Base-by-base conservation (phyloP, 208 protist genomes). In the Crithidia thermophila region DNA sequence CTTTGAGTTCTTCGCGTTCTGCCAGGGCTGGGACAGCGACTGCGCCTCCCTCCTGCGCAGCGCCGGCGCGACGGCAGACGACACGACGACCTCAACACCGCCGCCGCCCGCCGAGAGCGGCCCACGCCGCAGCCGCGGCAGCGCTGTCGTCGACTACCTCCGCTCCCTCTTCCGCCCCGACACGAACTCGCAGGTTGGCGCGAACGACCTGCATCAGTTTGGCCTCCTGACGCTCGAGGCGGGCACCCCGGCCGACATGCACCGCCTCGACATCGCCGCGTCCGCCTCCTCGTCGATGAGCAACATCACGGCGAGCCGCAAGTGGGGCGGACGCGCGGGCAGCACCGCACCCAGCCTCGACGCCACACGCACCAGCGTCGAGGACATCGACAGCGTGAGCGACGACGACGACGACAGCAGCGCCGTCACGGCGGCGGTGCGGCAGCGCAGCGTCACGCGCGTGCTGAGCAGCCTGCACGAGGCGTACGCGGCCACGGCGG, bases 1-100 rank as follows among this genome's bases (percentile, higher is more conserved):
- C 75, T 93, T 79, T 60, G 87, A 93, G 63, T 74, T 88, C 11
- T 93, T 86, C 46, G 82, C 81, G 42, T 89, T 93, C 69, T 89
- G 83, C 47, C 75, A 82, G 27, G 78, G 79, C 25, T 93, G 83
- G 83, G 60, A 81, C 47, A 71, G 73, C 39, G 77, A 88, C 65
- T 87, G 80, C 72, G 72, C 42, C 14, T 34, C 47, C 1, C 52
- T 88, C 18, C 65, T 83, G 52, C 53, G 53, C 46, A 71, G 42
- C 60, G 61, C 52, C 28, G 13, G 28, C 8, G 45, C 31, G n/a
- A 11, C 23, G 30, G 57, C 13, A 20, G 28, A 14, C 16, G 10
- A 16, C 11, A 30, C 53, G 11, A 36, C n/a, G n/a, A 56, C 72
- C 23, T 46, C 60, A 27, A 47, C 55, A 31, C 30, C 55, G 18